These are phyloP conservation scores for Nicotiana otophora DNA, from an alignment of 257 asterid genomes.

Conservation along the genomic window DNA sequence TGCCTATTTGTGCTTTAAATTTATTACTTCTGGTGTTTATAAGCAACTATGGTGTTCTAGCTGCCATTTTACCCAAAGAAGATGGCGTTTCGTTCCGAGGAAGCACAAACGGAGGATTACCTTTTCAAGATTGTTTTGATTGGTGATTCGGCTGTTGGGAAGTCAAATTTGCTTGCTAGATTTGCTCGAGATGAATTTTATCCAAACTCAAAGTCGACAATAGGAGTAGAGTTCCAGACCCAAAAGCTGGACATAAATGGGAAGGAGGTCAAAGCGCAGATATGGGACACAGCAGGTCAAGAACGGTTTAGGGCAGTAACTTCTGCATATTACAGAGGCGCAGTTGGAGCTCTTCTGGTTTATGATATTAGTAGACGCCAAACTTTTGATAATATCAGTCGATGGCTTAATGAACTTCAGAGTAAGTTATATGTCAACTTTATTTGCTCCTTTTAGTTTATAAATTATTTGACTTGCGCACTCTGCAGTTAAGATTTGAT, in stretches of 20 bases:
- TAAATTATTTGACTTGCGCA: neutral
- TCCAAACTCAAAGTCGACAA: conserved; percentile 86
- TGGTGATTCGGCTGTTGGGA: conserved; percentile 91
- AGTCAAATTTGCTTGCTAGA: conserved; percentile 92
- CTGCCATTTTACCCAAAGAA: conserved; percentile 19
- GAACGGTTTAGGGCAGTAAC: conserved; percentile 97
- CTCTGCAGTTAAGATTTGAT: neutral
- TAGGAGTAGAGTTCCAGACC: conserved; percentile 97
- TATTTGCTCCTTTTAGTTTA: neutral
- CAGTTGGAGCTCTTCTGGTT: conserved; percentile 94
- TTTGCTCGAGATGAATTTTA: conserved; percentile 92
- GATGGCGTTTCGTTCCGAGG: conserved; percentile 42
- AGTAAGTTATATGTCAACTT: conserved; percentile 43
- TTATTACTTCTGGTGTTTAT: conserved; percentile 7
- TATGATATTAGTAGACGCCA: conserved; percentile 88
- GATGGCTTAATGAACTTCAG: conserved; percentile 96
- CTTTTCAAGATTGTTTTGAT: conserved; percentile 21
- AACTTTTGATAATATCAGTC: conserved; percentile 72
- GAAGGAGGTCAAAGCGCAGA: conserved; percentile 91
- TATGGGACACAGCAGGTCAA: conserved; percentile 99
- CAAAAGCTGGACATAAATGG: conserved; percentile 82
- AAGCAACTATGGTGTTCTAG: conserved; percentile 32
- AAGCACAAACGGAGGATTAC: conserved; percentile 7
- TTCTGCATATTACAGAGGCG: conserved; percentile 96
- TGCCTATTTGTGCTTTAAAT: neutral